Conservation (phyloP, 1,284 basidiomycete genomes). For the Puccinia coronata region DNA sequence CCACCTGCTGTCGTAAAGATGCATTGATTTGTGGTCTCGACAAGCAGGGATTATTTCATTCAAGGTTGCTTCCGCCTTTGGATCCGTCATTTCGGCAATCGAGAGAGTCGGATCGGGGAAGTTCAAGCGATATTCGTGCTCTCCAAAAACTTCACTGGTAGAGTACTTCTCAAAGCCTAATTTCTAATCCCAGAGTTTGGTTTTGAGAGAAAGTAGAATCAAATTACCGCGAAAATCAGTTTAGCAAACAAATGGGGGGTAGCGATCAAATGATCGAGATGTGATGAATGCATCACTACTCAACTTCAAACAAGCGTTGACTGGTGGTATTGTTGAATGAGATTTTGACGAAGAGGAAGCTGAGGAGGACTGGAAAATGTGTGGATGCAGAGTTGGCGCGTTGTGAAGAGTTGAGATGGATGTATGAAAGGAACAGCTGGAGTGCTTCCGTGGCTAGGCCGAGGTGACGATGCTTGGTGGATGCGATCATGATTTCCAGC, state of each 20-base stretch:
- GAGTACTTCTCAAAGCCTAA: constrained; percentile 16
- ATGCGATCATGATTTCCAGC: constrained; percentile 79
- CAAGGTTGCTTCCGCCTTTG: not conserved
- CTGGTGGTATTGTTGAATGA: constrained; percentile 49
- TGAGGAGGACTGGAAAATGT: constrained; percentile 54
- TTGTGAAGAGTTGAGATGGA: constrained; percentile 50
- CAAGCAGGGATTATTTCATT: not conserved
- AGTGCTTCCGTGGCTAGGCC: constrained; percentile 12
- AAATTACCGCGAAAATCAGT: not conserved
- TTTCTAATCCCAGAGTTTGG: not conserved
- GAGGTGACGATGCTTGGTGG: constrained; percentile 59
- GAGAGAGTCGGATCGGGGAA: not conserved
- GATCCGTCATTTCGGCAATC: not conserved
- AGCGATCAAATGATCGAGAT: constrained; percentile 51
- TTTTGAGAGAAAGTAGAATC: not conserved
- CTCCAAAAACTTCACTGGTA: constrained; percentile 10
- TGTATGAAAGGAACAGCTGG: constrained; percentile 26
- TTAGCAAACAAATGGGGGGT: constrained; percentile 66
- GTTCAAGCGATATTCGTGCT: constrained; percentile 15
- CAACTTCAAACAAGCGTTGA: constrained; percentile 60
- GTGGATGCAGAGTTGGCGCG: not conserved
- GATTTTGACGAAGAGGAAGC: constrained; percentile 54
- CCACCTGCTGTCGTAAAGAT: not conserved
- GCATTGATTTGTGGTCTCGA: not conserved
- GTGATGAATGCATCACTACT: constrained; percentile 51